Conservation (phyloP, 352 stramenopile genomes). For the Thalassiosira hispida region DNA sequence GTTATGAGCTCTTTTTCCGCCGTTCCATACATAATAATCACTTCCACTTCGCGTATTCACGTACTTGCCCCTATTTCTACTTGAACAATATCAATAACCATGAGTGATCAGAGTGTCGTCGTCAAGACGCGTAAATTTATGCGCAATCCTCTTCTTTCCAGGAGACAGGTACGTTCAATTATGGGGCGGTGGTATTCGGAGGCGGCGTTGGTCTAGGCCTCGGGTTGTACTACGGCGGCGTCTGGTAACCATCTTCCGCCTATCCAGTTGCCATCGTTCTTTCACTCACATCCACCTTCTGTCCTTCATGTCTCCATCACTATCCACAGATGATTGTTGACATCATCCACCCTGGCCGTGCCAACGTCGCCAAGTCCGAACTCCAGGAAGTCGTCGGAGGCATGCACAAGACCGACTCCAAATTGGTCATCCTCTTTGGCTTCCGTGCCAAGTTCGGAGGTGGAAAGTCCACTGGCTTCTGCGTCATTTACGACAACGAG, state of each 20-base stretch:
- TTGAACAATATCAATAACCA: too few relatives aligned
- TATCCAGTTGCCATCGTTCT: slow-evolving; percentile 1
- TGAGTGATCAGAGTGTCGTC: slow-evolving; percentile 86
- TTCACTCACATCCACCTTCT: slow-evolving; percentile 5
- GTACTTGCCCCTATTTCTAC: too few relatives aligned
- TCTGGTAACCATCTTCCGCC: not conserved
- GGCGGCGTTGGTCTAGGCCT: not conserved
- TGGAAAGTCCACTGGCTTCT: slow-evolving; percentile 97
- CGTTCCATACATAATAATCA: too few relatives aligned
- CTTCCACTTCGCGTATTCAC: not conserved
- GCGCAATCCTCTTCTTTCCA: slow-evolving; percentile 95
- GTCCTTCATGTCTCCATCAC: not conserved
- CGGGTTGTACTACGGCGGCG: not conserved
- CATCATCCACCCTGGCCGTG: slow-evolving; percentile 96
- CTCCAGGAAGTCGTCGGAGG: slow-evolving; percentile 97
- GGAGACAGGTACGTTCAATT: slow-evolving; percentile 95
- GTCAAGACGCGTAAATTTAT: slow-evolving; percentile 99
- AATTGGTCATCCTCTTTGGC: slow-evolving; percentile 95
- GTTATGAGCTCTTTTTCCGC: slow-evolving; percentile 22
- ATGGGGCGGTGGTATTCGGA: not conserved
- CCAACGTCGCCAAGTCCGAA: slow-evolving; percentile 97
- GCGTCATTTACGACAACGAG: slow-evolving; percentile 98
- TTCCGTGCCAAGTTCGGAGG: slow-evolving; percentile 98
- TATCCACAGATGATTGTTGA: slow-evolving; percentile 90
- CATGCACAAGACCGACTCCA: slow-evolving; percentile 96